phyloP scores from a whole-genome alignment of 805 yeast genomes.

The Monosporozyma servazzii region DNA sequence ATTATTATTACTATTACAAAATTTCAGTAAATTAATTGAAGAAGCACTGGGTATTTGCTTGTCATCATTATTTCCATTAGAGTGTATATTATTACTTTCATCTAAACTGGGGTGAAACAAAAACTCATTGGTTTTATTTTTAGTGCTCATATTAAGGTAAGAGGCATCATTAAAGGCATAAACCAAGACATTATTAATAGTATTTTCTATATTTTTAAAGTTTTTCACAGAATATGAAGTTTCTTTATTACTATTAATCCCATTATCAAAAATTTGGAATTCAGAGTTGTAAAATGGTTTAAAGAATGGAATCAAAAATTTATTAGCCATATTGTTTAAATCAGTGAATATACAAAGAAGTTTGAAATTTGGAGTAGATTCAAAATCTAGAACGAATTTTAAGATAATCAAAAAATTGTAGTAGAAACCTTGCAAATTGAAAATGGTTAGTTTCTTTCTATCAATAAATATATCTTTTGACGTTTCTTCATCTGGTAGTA shows the following conservation, averaged over 20 bases:
- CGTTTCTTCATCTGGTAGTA: slow-evolving; percentile 12
- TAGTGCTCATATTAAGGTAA: slow-evolving; percentile 25
- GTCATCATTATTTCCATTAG: background rate
- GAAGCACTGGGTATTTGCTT: slow-evolving; percentile 7
- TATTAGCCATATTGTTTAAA: slow-evolving; percentile 23
- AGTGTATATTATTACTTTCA: background rate
- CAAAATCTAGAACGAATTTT: slow-evolving; percentile 27
- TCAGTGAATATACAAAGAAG: slow-evolving; percentile 25
- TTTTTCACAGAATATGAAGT: slow-evolving; percentile 11
- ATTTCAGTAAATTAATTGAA: slow-evolving; percentile 7
- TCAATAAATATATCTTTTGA: slow-evolving; percentile 11
- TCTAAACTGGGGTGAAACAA: background rate
- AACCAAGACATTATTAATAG: slow-evolving; percentile 25
- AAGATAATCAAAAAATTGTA: slow-evolving; percentile 24
- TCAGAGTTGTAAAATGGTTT: background rate
- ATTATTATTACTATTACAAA: slow-evolving; percentile 4
- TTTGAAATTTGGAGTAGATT: slow-evolving; percentile 28
- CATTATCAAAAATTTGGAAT: slow-evolving; percentile 9
- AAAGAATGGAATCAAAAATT: slow-evolving; percentile 16
- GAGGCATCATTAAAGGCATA: slow-evolving; percentile 28
- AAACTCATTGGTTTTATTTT: slow-evolving; percentile 10
- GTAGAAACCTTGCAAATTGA: slow-evolving; percentile 25
- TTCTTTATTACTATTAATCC: background rate
- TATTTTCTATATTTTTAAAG: slow-evolving; percentile 19
- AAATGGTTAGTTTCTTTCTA: slow-evolving; percentile 17